Base-by-base conservation (phyloP, 2,329 filamentous ascomycete species). In the Scedosporium dehoogii region DNA sequence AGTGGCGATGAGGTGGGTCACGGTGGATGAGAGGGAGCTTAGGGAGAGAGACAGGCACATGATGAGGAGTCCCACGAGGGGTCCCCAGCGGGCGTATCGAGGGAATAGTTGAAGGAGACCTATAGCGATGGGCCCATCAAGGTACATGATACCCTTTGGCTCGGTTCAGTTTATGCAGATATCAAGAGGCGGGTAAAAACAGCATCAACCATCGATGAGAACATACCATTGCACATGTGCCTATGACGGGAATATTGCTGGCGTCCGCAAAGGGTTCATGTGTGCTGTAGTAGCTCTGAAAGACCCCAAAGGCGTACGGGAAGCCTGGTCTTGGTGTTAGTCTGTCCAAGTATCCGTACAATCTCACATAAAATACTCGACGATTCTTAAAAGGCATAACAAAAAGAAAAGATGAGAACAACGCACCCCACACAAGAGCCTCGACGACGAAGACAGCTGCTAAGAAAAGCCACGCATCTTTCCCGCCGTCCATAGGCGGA, bases 301-400 rank as follows among this genome's bases (percentile, higher is more conserved):
- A 90, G 25, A 91, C 79, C 53, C 87, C 88, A 69, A 86, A 91
- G 0, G 85, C 80, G 62, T 86, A 85, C 0, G 85, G 83, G 63
- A 90, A 89, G 2, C 86, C 86, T 88, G 9, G 10, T 38, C 48
- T 14, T 2, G 12, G 51, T 23, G n/a, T 23, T 56, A 25, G 21
- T 51, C n/a, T n/a, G 51, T 29, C 2, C 23, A 23, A 29, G 23
- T 29, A 6, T n/a, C 23, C 7, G 23, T 6, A 59, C 9, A 23
- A 18, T 29, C 14, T 33, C 27, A 23, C 7, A 41, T 18, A 46
- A 7, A n/a, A 33, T 77, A 79, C 0, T 77, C 80, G 6, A 74
- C 72, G 3, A 84, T 48, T n/a, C 18, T 48, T 70, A 57, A 25
- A 12, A 25, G 23, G 16, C 18, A 41, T 21, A 41, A 23, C 1